These are phyloP conservation scores for Apiospora malaysiana DNA, from an alignment of 2,329 filamentous ascomycete species.

Conservation along the genomic window DNA sequence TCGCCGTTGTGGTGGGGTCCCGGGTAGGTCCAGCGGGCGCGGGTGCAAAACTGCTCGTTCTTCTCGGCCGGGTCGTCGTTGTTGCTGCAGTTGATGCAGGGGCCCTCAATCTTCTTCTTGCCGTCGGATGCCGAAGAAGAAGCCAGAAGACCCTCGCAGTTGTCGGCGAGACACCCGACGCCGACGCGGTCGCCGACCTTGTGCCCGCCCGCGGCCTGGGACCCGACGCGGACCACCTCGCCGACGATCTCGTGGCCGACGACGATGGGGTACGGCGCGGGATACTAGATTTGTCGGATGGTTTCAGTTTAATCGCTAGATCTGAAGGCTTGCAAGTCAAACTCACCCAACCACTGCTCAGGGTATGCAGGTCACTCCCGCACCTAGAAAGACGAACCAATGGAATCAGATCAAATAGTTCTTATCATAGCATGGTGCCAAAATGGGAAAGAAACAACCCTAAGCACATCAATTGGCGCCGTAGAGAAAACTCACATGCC, in stretches of 20 bases:
- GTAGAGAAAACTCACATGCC: slow-evolving; percentile 42
- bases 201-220: slow-evolving; percentile 41
- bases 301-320: too few species aligned
- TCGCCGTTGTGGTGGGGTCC: slow-evolving; percentile 51
- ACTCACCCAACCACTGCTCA: slow-evolving; percentile 42
- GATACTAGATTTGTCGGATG: slow-evolving; percentile 25
- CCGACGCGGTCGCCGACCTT: slow-evolving; percentile 59
- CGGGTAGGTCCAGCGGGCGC: slow-evolving; percentile 50
- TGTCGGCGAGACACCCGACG: slow-evolving; percentile 52
- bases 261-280: slow-evolving; percentile 38
- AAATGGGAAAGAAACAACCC: background rate
- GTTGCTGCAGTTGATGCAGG: slow-evolving; percentile 31
- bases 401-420: too few species aligned
- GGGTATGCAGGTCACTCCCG: slow-evolving; percentile 50
- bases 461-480: too few species aligned
- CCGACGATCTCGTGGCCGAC: slow-evolving; percentile 58
- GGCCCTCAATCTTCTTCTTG: slow-evolving; percentile 1
- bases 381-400: slow-evolving; percentile 33
- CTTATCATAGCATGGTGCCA: background rate
- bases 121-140: slow-evolving; percentile 19
- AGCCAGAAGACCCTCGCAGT: slow-evolving; percentile 40
- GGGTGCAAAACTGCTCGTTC: slow-evolving; percentile 32
- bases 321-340: too few species aligned
- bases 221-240: slow-evolving; percentile 48
- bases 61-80: slow-evolving; percentile 20